phyloP scores from a whole-genome alignment of 805 yeast species.

The Kodamaea leandrae region DNA sequence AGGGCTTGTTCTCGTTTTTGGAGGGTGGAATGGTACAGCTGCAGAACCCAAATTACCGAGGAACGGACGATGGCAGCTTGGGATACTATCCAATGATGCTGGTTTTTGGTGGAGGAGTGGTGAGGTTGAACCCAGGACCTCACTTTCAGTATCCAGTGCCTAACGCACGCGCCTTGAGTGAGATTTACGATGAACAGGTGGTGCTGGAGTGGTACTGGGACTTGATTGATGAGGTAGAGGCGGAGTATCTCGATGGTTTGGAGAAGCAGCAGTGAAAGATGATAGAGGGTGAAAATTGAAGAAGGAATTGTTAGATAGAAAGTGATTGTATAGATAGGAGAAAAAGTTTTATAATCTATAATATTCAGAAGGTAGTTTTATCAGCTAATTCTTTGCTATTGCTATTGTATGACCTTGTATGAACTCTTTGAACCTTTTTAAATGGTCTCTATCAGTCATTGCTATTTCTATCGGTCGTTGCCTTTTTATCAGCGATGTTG shows the following conservation, averaged over 20 bases:
- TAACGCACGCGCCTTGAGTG: slow-evolving; percentile 50
- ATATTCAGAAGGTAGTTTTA: background rate
- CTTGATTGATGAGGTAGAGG: slow-evolving; percentile 78
- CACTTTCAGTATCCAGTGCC: slow-evolving; percentile 43
- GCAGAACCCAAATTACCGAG: slow-evolving; percentile 36
- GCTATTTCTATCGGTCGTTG: too few species aligned
- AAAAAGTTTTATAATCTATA: too few species aligned
- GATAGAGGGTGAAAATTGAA: background rate
- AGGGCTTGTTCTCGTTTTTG: slow-evolving; percentile 66
- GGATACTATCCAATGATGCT: slow-evolving; percentile 94
- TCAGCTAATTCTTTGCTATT: too few species aligned
- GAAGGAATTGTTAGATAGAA: background rate
- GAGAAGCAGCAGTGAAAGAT: too few species aligned
- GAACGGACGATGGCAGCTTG: slow-evolving; percentile 74
- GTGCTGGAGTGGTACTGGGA: slow-evolving; percentile 85
- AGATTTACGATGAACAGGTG: slow-evolving; percentile 63
- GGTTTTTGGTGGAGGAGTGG: slow-evolving; percentile 75
- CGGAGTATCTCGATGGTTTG: slow-evolving; percentile 48
- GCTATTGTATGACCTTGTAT: too few species aligned
- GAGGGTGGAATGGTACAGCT: slow-evolving; percentile 33
- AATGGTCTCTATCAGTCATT: too few species aligned
- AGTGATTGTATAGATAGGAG: too few species aligned
- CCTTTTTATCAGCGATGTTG: too few species aligned
- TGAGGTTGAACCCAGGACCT: slow-evolving; percentile 67
- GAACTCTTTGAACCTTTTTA: too few species aligned